Conservation (phyloP, 768 basidiomycete genomes). For the Suillus tomentosus region DNA sequence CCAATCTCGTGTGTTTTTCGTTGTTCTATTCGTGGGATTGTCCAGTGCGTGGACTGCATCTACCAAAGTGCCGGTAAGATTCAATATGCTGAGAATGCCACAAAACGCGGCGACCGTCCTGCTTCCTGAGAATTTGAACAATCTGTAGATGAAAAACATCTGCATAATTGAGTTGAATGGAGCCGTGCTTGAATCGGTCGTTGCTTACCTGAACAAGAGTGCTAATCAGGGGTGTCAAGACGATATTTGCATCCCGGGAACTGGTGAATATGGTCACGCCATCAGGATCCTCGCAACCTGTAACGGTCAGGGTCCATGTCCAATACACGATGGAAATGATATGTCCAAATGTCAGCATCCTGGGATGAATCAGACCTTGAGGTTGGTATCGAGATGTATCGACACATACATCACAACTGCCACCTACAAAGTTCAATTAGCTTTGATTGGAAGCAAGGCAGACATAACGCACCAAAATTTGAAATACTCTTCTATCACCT, state of each 20-base stretch:
- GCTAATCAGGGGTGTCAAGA: constrained; percentile 12
- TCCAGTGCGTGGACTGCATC: background rate
- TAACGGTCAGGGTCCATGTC: constrained; percentile 9
- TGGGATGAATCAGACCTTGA: background rate
- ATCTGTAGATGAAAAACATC: constrained; percentile 11
- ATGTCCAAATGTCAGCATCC: constrained; percentile 9
- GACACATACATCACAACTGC: constrained; percentile 7
- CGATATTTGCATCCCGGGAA: constrained; percentile 10
- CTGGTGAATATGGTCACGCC: constrained; percentile 14
- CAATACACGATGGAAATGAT: constrained; percentile 9
- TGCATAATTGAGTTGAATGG: background rate
- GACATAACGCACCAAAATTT: constrained; percentile 5
- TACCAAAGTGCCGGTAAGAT: constrained; percentile 11
- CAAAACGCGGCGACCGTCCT: constrained; percentile 1
- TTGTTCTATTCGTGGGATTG: background rate
- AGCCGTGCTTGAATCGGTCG: background rate
- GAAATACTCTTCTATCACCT: constrained; percentile 6
- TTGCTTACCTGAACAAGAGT: constrained; percentile 12
- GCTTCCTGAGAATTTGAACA: constrained; percentile 11
- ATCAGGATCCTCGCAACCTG: constrained; percentile 5
- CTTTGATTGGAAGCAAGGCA: background rate
- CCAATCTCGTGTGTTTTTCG: constrained; percentile 10
- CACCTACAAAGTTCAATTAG: constrained; percentile 5
- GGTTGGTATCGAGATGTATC: background rate
- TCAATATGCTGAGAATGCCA: constrained; percentile 6